Conservation (phyloP, 495 filamentous ascomycete species). For the Astrocystis sublimbata region DNA sequence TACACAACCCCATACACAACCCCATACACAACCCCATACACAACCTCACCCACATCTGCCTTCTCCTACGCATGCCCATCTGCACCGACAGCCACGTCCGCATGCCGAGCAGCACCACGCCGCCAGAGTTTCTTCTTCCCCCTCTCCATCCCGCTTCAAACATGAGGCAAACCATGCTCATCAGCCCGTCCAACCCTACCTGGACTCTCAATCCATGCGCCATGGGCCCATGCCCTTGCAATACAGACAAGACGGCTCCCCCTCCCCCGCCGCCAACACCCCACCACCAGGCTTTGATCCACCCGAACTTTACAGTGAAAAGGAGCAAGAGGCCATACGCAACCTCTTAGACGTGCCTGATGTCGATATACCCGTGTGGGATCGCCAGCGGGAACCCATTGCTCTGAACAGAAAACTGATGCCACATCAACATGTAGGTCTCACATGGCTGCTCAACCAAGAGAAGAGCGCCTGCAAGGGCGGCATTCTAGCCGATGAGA, state of each 20-base stretch:
- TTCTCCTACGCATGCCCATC: no score
- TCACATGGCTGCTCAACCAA: constrained; percentile 78
- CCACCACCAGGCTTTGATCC: neutral
- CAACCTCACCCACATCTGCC: no score
- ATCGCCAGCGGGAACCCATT: constrained; percentile 53
- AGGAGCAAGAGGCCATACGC: constrained; percentile 19
- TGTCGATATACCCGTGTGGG: constrained; percentile 25
- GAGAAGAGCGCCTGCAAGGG: constrained; percentile 67
- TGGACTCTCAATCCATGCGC: no score
- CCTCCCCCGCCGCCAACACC: neutral
- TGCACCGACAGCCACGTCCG: neutral
- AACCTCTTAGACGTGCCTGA: constrained; percentile 26
- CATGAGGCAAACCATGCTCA: no score
- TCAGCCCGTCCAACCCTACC: neutral
- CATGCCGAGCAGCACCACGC: neutral
- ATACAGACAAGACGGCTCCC: no score
- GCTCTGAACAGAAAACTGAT: constrained; percentile 67
- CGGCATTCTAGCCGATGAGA: constrained; percentile 84
- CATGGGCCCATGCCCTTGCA: no score
- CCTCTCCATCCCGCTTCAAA: neutral
- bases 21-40: neutral
- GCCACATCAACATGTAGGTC: constrained; percentile 80
- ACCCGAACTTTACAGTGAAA: neutral
- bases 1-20: neutral
- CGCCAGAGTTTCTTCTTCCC: neutral